Percentiles rank a stretch among this genome's conserved stretches.
These are phyloP conservation scores for Torulaspora quercuum DNA, from an alignment of 805 yeast species.

Conservation along the genomic window DNA sequence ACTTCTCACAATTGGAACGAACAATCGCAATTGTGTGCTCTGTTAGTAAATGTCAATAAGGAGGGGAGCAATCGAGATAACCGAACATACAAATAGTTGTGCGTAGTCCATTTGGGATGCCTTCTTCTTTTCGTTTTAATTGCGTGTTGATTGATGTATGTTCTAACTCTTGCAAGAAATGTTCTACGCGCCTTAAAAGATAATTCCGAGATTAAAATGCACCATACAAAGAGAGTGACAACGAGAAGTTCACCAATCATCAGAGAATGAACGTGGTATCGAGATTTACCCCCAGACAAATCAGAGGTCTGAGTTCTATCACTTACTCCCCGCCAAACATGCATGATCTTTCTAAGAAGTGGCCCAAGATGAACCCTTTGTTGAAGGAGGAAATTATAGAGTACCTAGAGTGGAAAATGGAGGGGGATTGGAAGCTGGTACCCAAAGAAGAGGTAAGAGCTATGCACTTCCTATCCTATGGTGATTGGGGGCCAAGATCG, in stretches of 20 bases:
- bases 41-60: constrained; percentile 9
- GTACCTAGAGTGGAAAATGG: constrained; percentile 35
- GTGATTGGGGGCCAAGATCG: constrained; percentile 38
- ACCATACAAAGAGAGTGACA: no score
- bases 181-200: constrained; percentile 1
- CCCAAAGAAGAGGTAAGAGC: constrained; percentile 31
- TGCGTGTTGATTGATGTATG: no score
- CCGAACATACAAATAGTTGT: constrained; percentile 24
- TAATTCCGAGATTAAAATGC: no score
- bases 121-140: no score
- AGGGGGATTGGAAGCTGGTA: constrained; percentile 35
- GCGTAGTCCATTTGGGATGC: constrained; percentile 26
- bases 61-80: neutral
- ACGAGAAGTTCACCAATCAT: neutral
- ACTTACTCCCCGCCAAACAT: constrained; percentile 33
- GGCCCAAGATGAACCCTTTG: constrained; percentile 35
- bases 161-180: no score
- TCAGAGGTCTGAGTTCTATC: constrained; percentile 6
- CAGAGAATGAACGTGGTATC: constrained; percentile 2
- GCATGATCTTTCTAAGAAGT: constrained; percentile 28
- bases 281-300: neutral
- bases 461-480: constrained; percentile 38
- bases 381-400: constrained; percentile 39
- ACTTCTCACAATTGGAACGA: constrained; percentile 2
- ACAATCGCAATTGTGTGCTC: neutral